phyloP scores from a whole-genome alignment of 2,329 filamentous ascomycete species.

The Aspergillus hiratsukae region DNA sequence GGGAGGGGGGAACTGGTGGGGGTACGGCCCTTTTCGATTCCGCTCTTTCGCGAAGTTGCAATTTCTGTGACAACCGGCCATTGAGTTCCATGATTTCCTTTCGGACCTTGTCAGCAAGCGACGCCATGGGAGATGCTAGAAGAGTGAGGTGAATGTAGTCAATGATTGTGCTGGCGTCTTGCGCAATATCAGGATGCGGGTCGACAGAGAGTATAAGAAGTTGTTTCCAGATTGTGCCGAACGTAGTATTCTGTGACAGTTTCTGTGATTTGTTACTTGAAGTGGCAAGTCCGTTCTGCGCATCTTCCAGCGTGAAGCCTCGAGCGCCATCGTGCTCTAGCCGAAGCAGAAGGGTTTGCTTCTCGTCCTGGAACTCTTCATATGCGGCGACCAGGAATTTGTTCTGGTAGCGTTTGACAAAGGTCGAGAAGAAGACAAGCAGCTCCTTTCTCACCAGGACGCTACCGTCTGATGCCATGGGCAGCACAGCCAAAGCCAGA shows the following conservation, averaged over 20 bases:
- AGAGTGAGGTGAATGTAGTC: conserved; percentile 79
- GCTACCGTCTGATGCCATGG: conserved; percentile 91
- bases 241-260: conserved; percentile 80
- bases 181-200: conserved; percentile 87
- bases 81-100: conserved; percentile 53
- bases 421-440: conserved; percentile 87
- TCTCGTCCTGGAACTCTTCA: conserved; percentile 83
- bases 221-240: conserved; percentile 91
- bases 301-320: conserved; percentile 14
- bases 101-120: conserved; percentile 66
- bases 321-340: conserved; percentile 35
- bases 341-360: conserved; percentile 59
- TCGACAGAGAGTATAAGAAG: conserved; percentile 86
- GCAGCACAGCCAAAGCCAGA: conserved; percentile 80
- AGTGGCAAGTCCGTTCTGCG: conserved; percentile 17
- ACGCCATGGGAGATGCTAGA: conserved; percentile 69
- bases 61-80: conserved; percentile 34
- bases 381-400: conserved; percentile 90
- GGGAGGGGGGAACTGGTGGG: conserved; percentile 46
- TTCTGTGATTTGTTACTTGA: conserved; percentile 26
- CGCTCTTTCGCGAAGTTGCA: conserved; percentile 30
- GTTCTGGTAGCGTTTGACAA: conserved; percentile 82
- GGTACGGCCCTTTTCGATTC: conserved; percentile 33
- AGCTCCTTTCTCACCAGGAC: conserved; percentile 92
- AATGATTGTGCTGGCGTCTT: conserved; percentile 76